These are phyloP conservation scores for Metschnikowia santaceciliae DNA, from an alignment of 805 yeast genomes.

Conservation along the genomic window DNA sequence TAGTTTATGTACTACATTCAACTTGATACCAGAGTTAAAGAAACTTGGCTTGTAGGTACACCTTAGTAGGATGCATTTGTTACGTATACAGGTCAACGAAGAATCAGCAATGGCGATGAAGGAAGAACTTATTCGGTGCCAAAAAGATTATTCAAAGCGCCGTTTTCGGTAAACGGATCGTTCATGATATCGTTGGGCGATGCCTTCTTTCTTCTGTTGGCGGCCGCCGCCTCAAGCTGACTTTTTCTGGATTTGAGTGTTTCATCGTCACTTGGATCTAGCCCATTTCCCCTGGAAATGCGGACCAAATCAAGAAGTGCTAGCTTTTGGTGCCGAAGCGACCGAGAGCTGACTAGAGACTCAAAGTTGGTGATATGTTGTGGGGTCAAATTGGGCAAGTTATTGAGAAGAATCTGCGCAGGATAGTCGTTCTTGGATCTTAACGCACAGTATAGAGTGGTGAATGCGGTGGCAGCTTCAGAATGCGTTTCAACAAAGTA, in stretches of 20 bases:
- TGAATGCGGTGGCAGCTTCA: constrained; percentile 87
- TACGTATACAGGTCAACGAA: neutral
- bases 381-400: constrained; percentile 51
- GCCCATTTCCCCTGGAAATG: constrained; percentile 45
- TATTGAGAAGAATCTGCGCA: constrained; percentile 51
- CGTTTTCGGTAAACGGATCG: constrained; percentile 69
- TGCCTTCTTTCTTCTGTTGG: constrained; percentile 45
- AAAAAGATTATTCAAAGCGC: constrained; percentile 58
- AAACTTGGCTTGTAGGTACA: neutral
- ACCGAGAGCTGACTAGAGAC: constrained; percentile 55
- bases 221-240: constrained; percentile 46
- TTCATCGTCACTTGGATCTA: constrained; percentile 24
- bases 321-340: constrained; percentile 74
- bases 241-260: constrained; percentile 48
- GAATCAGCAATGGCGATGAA: neutral
- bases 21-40: neutral
- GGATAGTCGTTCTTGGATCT: constrained; percentile 69
- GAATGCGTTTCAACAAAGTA: constrained; percentile 82
- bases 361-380: constrained; percentile 64
- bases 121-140: constrained; percentile 34
- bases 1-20: too few species aligned
- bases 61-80: neutral
- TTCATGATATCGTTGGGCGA: constrained; percentile 52
- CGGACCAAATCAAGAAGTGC: constrained; percentile 74
- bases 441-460: constrained; percentile 71